Conservation (phyloP, 306 rosid species). For the Prunus padus region DNA sequence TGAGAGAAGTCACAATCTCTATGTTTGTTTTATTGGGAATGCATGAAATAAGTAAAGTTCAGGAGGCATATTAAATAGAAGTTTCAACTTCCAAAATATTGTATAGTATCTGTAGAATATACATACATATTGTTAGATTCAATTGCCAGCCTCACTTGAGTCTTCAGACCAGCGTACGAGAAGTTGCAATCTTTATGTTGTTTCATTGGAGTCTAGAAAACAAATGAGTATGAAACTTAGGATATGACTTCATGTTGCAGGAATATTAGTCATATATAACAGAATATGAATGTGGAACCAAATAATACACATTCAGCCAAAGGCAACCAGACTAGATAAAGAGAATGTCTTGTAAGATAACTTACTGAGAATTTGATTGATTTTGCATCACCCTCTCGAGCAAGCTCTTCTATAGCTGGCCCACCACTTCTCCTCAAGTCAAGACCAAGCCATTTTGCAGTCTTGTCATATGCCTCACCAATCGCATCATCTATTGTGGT, state of each 20-base stretch:
- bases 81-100: background rate
- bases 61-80: background rate
- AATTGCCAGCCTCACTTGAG: slow-evolving; percentile 93
- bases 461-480: slow-evolving; percentile 97
- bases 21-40: slow-evolving; percentile 79
- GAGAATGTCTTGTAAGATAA: slow-evolving; percentile 21
- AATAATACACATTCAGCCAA: background rate
- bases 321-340: background rate
- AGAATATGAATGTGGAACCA: background rate
- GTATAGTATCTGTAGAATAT: background rate
- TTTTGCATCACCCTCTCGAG: slow-evolving; percentile 71
- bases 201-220: slow-evolving; percentile 78
- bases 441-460: slow-evolving; percentile 98
- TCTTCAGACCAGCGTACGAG: slow-evolving; percentile 95
- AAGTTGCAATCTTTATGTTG: slow-evolving; percentile 99
- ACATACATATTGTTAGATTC: slow-evolving; percentile 83
- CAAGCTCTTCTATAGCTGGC: slow-evolving; percentile 95
- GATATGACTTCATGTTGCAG: slow-evolving; percentile 18
- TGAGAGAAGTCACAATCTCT: slow-evolving; percentile 96
- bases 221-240: slow-evolving; percentile 26
- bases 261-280: slow-evolving; percentile 6
- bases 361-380: slow-evolving; percentile 79
- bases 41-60: background rate
- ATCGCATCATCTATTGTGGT: slow-evolving; percentile 96
- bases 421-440: slow-evolving; percentile 97